Evolutionary conservation across 495 filamentous ascomycete species (phyloP), one percentile per base, ranked within the genome.

Genomic region (Neurospora tetraspora): DNA sequence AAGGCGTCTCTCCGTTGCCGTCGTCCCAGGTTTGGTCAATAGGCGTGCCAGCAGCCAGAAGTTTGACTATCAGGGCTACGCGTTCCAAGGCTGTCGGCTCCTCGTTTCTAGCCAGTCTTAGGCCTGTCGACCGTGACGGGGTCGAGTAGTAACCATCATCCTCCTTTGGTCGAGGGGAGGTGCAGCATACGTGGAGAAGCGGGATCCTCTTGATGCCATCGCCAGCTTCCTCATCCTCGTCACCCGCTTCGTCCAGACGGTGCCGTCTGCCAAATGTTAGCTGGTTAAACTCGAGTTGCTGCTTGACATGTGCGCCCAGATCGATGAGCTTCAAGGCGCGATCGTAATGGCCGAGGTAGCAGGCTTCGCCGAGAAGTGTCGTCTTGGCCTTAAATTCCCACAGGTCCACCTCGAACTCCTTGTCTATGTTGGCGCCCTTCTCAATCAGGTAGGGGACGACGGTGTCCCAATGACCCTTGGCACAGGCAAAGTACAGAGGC

Each of bases 291-390:
- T 61, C 53, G 14, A 61, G 53, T 0, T 34, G 23, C 12, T 61
- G 53, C 27, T 61, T 61, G 53, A 61, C 53, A 37, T 73, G 20
- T 45, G 73, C 75, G 12, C 75, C 75, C 11, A 76, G 59, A 6
- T 76, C 71, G 0, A 74, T 20, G 68, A 76, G 61, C 20, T 69
- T 61, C 7, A 61, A 3, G 12, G 73, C 75, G 42, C 42, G 59
- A 10, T 59, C 68, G n/a, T 73, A 75, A 7, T 42, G 71, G 36
- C 74, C 74, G 18, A 75, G 38, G 10, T 70, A 42, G 39, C 74
- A 75, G 5, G 71, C 68, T 39, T 75, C 74, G 2, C 71, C 74
- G 18, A 75, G 69, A 8, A 39, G 5, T 6, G 71, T 75, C 20
- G 69, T 75, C 14, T 27, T 61, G 53, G 53, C 53, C 53, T 61